Conservation (phyloP, 192 early-diverging fungal species). For the Backusella liffmaniae region DNA sequence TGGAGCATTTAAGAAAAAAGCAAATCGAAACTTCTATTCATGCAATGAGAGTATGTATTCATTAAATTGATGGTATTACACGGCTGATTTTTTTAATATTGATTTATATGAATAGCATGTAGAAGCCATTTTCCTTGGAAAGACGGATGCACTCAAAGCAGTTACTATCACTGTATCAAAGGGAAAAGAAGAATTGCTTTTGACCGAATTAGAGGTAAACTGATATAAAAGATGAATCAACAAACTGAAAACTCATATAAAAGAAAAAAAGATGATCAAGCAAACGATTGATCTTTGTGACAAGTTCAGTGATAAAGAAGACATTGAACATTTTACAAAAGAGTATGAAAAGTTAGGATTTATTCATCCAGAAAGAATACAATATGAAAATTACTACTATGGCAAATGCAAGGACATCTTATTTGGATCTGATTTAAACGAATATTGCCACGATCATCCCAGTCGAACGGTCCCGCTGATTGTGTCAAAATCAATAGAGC, state of each 20-base stretch:
- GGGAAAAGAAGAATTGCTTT: neutral
- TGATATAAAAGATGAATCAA: neutral
- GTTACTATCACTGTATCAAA: neutral
- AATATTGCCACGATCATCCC: conserved; percentile 24
- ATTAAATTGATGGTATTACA: neutral
- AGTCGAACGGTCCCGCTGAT: conserved; percentile 25
- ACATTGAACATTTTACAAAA: conserved; percentile 18
- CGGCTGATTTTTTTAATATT: neutral
- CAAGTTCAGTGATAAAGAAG: conserved; percentile 11
- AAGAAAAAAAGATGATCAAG: neutral
- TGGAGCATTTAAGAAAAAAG: conserved; percentile 22
- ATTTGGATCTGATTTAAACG: conserved; percentile 32
- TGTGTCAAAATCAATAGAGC: conserved; percentile 31
- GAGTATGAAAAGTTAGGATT: conserved; percentile 25
- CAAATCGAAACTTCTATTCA: conserved; percentile 19
- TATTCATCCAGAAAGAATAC: neutral
- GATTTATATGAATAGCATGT: conserved; percentile 10
- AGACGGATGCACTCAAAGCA: conserved; percentile 9
- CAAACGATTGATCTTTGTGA: conserved; percentile 12
- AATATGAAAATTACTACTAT: conserved; percentile 9
- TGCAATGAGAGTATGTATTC: conserved; percentile 18
- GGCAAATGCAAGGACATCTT: conserved; percentile 28
- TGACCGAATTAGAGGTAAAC: conserved; percentile 10
- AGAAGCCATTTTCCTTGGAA: conserved; percentile 12
- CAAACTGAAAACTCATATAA: neutral